A percentile compares a stretch with the other conserved stretches of the same genome.
Evolutionary conservation across 2,329 filamentous ascomycete genomes (phyloP).

Genomic region (Aspergillus clavatus): DNA sequence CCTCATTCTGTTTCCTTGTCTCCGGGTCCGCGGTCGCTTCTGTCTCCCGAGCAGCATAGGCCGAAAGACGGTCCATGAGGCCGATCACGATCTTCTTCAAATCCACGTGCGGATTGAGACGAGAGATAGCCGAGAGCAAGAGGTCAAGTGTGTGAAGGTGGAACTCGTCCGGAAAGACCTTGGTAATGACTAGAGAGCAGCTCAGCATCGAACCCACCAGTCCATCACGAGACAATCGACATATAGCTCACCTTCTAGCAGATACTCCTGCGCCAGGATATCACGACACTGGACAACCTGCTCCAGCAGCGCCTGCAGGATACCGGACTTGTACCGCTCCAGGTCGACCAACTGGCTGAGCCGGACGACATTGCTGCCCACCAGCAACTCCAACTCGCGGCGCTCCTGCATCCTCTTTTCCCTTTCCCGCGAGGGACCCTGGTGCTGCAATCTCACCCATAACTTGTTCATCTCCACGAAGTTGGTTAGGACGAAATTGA

Average conservation of each 20-base stretch:
- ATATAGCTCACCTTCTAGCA: constrained; percentile 63
- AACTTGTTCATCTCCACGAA: constrained; percentile 99
- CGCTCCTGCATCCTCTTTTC: constrained; percentile 91
- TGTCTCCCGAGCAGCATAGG: constrained; percentile 87
- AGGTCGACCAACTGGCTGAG: constrained; percentile 93
- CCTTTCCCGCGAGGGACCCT: constrained; percentile 90
- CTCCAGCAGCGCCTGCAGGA: constrained; percentile 82
- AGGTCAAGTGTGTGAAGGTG: constrained; percentile 95
- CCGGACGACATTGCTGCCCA: constrained; percentile 92
- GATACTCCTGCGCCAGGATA: constrained; percentile 93
- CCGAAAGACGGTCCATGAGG: constrained; percentile 91
- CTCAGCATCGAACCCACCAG: constrained; percentile 8
- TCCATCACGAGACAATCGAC: background rate
- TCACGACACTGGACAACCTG: constrained; percentile 98
- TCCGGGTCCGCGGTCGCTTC: constrained; percentile 65
- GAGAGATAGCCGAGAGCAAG: constrained; percentile 85
- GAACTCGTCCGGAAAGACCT: constrained; percentile 98
- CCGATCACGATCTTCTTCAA: constrained; percentile 98
- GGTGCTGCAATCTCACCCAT: constrained; percentile 95
- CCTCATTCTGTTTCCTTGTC: constrained; percentile 71
- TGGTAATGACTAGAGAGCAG: constrained; percentile 69
- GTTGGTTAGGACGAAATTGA: constrained; percentile 96
- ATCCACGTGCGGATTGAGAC: constrained; percentile 93
- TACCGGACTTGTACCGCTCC: constrained; percentile 86
- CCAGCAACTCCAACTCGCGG: constrained; percentile 89